phyloP scores from a whole-genome alignment of 2,329 filamentous ascomycete genomes.

The Ceratocystis lukuohia region DNA sequence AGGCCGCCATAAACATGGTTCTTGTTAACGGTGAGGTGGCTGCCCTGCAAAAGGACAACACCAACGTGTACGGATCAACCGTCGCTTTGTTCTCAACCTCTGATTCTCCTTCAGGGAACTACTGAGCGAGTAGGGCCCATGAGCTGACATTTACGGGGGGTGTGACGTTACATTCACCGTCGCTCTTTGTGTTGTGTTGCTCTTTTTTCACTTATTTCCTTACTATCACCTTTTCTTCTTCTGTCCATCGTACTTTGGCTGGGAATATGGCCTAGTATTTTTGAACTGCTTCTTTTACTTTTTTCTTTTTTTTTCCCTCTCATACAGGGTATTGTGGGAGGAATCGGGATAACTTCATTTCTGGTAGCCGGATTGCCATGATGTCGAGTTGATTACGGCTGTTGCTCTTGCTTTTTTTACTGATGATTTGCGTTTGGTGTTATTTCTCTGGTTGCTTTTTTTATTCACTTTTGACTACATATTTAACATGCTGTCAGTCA shows the following conservation, averaged over 20 bases:
- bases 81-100: constrained; percentile 37
- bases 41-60: constrained; percentile 46
- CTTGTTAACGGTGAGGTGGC: constrained; percentile 43
- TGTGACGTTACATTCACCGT: neutral
- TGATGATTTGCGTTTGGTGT: neutral
- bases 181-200: constrained; percentile 10
- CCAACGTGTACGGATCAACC: constrained; percentile 51
- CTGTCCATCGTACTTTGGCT: neutral
- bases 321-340: neutral
- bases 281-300: neutral
- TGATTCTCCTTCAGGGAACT: constrained; percentile 2
- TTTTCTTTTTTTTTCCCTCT: neutral
- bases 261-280: neutral
- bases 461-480: neutral
- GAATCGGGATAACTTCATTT: neutral
- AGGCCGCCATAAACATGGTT: constrained; percentile 62
- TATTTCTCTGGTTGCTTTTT: neutral
- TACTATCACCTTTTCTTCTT: neutral
- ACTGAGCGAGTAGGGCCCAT: neutral
- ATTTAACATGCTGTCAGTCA: neutral
- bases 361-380: neutral
- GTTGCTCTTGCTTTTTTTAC: neutral
- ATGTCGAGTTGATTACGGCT: neutral
- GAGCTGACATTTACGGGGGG: neutral
- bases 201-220: neutral